Evolutionary conservation across 78 protist genomes (phyloP).

Genomic region (Bodo saltans): DNA sequence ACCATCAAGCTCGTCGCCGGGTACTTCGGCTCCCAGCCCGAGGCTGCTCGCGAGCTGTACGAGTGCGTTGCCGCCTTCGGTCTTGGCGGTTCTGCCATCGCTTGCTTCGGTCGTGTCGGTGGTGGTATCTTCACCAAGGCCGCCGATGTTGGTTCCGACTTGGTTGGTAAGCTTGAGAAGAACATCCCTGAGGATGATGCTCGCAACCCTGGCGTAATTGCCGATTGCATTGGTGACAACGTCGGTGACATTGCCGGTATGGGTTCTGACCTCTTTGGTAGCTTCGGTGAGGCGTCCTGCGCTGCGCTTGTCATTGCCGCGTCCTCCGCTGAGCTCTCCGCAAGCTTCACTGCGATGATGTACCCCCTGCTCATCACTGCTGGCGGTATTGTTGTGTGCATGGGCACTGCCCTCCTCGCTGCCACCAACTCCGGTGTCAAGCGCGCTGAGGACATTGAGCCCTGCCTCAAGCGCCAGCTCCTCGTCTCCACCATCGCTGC

Average conservation of each 20-base stretch:
- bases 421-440: background rate
- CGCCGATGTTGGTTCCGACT: constrained; percentile 74
- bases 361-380: constrained; percentile 35
- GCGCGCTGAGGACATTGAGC: background rate
- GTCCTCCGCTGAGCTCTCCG: background rate
- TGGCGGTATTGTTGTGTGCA: constrained; percentile 21
- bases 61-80: constrained; percentile 67
- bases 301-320: constrained; percentile 56
- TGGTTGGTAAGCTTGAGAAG: constrained; percentile 59
- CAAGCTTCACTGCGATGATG: background rate
- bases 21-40: background rate
- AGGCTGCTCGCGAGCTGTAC: background rate
- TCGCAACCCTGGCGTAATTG: constrained; percentile 66
- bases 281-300: constrained; percentile 59
- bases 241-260: constrained; percentile 81
- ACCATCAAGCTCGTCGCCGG: background rate
- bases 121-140: constrained; percentile 70
- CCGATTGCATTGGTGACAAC: constrained; percentile 73
- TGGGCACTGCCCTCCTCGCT: constrained; percentile 29
- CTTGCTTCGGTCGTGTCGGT: constrained; percentile 70
- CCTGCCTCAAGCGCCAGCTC: constrained; percentile 6
- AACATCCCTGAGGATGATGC: constrained; percentile 65
- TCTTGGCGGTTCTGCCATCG: constrained; percentile 67
- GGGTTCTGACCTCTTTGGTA: constrained; percentile 65
- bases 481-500: constrained; percentile 11